Conservation (phyloP, 257 asterid genomes). For the Solanum rostratum region DNA sequence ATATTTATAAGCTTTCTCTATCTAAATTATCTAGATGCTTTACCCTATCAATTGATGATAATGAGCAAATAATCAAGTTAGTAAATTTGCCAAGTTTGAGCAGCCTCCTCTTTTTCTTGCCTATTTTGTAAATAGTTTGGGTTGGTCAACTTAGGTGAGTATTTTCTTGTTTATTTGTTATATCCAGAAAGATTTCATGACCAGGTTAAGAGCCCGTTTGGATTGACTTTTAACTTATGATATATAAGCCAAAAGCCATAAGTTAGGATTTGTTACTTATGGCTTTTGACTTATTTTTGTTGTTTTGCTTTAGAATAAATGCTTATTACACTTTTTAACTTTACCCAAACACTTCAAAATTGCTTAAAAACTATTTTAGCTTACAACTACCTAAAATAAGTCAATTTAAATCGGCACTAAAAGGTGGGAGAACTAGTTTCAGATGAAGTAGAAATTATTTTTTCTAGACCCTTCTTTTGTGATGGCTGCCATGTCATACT, state of each 20-base stretch:
- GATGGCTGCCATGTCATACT: background rate
- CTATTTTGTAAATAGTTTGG: background rate
- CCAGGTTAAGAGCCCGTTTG: background rate
- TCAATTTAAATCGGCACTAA: too few relatives aligned
- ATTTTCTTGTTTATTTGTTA: background rate
- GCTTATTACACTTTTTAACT: too few relatives aligned
- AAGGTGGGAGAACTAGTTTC: background rate
- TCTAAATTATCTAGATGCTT: background rate
- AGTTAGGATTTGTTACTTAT: too few relatives aligned
- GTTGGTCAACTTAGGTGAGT: background rate
- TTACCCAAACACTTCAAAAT: too few relatives aligned
- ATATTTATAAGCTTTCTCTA: background rate
- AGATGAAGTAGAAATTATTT: background rate
- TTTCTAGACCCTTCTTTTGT: background rate
- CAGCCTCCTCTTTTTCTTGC: background rate
- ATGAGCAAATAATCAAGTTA: background rate
- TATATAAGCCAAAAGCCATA: too few relatives aligned
- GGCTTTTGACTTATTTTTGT: too few relatives aligned
- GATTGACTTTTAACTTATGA: too few relatives aligned
- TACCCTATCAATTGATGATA: background rate
- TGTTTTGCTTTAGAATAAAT: too few relatives aligned
- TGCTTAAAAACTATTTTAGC: too few relatives aligned
- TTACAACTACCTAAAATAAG: too few relatives aligned
- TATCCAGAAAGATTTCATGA: background rate
- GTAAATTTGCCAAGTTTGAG: background rate